Evolutionary conservation across 257 asterid genomes (phyloP), one percentile per base, ranked within the genome.

Genomic region (Solanum chilense): DNA sequence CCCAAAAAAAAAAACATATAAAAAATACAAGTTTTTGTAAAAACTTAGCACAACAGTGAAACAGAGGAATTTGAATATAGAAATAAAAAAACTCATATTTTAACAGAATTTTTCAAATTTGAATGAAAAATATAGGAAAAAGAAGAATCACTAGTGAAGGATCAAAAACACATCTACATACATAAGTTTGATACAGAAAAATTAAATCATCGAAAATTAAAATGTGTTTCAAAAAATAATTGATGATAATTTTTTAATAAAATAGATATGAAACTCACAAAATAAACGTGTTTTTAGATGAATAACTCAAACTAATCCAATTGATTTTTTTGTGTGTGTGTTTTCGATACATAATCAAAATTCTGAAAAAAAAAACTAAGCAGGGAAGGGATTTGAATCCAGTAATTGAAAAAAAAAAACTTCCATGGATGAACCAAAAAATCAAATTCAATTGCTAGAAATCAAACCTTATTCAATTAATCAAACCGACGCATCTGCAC

Each of bases 171-270:
- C 66, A 56, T 20, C 3, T 41, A 41, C 3, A 7, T 47, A 0
- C 0, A 0, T 0, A 12, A 56, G 25, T 56, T 56, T 56, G 12
- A 56, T 56, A 20, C 8, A 0, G 66, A 56, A 56, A 56, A 56
- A 1, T 12, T 20, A 0, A 58, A 58, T 12, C 0, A 58, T 9
- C 21, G 13, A 58, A 3, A 21, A 9, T 21, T 58, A 12, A 58
- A 4, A 58, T 58, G 1, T 16, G 23, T 49, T 49, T 14, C 3
- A 21, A 49, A 7, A 13, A 49, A 49, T 0, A 15, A 3, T 16
- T 5, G 1, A 2, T 14, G 21, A 14, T 49, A 49, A 1, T 2
- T 42, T 42, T 9, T 9, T 0, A 10, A 9, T 9, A 42, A 9
- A 42, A 6, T 1, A 52, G 1, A 7, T 16, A 52, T 16, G 62